Percentiles rank a stretch among this genome's conserved stretches.
Conservation (phyloP, 768 basidiomycete genomes). For the Lactifluus volemus region DNA sequence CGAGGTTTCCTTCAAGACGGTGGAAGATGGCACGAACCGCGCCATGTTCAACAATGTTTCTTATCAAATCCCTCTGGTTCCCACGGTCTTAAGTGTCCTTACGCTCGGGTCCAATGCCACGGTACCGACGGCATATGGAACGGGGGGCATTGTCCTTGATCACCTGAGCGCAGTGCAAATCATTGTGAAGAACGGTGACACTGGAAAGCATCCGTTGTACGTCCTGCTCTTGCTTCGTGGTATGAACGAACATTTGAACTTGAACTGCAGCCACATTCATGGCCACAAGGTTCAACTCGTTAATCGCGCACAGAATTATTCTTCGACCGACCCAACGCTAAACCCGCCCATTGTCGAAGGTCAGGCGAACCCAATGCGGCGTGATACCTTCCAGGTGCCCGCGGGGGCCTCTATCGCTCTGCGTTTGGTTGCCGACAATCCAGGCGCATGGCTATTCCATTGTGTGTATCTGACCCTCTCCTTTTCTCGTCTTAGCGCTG, state of each 20-base stretch:
- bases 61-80: conserved; percentile 62
- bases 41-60: conserved; percentile 69
- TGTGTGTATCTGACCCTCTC: conserved; percentile 36
- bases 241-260: neutral
- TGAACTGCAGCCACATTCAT: conserved; percentile 64
- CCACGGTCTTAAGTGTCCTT: conserved; percentile 66
- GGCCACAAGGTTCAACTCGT: conserved; percentile 85
- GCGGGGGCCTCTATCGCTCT: conserved; percentile 59
- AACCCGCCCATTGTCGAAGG: conserved; percentile 77
- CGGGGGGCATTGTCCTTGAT: conserved; percentile 64
- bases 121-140: conserved; percentile 62
- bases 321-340: conserved; percentile 59
- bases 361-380: conserved; percentile 81
- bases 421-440: conserved; percentile 82
- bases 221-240: conserved; percentile 23
- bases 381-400: conserved; percentile 81
- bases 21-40: conserved; percentile 77
- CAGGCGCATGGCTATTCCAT: conserved; percentile 83
- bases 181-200: conserved; percentile 62
- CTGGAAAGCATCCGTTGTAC: conserved; percentile 79
- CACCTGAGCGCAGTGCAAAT: conserved; percentile 73
- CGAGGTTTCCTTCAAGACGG: conserved; percentile 72
- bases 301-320: conserved; percentile 58
- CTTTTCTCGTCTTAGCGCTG: neutral
- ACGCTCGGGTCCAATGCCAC: conserved; percentile 72